A percentile compares a stretch with the other conserved stretches of the same genome.
Evolutionary conservation across 2,329 filamentous ascomycete species (phyloP).

Genomic region (Beauveria bassiana): DNA sequence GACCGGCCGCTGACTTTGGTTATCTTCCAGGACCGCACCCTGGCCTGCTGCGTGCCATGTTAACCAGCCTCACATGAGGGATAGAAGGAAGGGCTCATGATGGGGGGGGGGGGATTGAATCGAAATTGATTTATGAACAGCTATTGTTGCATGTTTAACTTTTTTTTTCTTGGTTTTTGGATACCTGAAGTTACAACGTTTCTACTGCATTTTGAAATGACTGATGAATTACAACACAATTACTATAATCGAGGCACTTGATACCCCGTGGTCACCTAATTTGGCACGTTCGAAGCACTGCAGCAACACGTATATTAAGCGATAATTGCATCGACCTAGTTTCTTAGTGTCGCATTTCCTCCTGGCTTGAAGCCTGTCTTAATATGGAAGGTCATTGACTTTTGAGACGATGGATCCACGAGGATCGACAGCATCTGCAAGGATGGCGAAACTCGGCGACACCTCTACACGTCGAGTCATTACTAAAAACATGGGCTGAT

Average conservation of each 20-base stretch:
- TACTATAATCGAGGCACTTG: neutral
- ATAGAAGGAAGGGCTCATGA: neutral
- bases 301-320: neutral
- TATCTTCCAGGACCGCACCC: constrained; percentile 51
- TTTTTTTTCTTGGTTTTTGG: neutral
- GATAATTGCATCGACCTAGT: too few species aligned
- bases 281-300: too few species aligned
- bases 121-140: neutral
- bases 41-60: constrained; percentile 58
- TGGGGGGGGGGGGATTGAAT: neutral
- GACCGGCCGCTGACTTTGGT: constrained; percentile 24
- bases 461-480: too few species aligned
- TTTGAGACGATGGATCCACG: neutral
- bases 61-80: constrained; percentile 58
- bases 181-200: neutral
- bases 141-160: neutral
- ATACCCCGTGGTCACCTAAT: too few species aligned
- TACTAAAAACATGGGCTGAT: too few species aligned
- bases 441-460: neutral
- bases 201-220: neutral
- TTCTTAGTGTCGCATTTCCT: too few species aligned
- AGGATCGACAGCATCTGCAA: neutral
- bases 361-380: neutral
- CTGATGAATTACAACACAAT: constrained; percentile 5
- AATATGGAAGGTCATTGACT: neutral